phyloP scores from a whole-genome alignment of 2,329 filamentous ascomycete genomes.

The Helotiales sp. region DNA sequence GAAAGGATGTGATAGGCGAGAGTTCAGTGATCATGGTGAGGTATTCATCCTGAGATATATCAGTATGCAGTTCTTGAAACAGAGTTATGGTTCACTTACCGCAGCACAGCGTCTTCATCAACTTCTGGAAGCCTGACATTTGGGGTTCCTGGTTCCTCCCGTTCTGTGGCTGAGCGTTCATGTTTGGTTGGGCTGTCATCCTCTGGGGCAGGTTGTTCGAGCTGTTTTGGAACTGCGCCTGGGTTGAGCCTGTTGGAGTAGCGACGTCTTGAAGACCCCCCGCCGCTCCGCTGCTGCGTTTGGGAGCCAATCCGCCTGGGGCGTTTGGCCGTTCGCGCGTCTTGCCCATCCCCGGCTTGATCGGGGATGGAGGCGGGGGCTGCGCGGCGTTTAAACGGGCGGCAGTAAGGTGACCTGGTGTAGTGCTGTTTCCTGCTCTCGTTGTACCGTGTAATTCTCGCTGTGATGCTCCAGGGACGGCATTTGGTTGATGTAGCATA shows the following conservation, averaged over 20 bases:
- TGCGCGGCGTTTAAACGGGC: conserved; percentile 93
- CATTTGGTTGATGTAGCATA: conserved; percentile 74
- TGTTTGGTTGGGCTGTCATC: conserved; percentile 59
- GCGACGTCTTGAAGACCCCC: conserved; percentile 73
- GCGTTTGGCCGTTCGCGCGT: conserved; percentile 73
- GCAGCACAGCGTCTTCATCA: conserved; percentile 92
- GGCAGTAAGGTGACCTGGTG: conserved; percentile 64
- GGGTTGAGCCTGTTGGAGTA: conserved; percentile 86
- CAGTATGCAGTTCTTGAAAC: conserved; percentile 15
- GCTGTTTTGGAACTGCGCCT: conserved; percentile 96
- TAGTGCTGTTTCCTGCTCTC: conserved; percentile 60
- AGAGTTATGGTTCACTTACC: conserved; percentile 51
- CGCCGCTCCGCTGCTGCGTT: conserved; percentile 72
- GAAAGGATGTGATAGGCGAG: conserved; percentile 3
- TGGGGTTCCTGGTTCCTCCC: conserved; percentile 66
- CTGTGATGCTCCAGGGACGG: conserved; percentile 76
- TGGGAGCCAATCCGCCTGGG: conserved; percentile 69
- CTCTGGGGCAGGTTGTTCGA: conserved; percentile 77
- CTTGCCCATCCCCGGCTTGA: conserved; percentile 75
- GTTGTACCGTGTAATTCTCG: conserved; percentile 79
- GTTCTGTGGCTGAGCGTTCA: conserved; percentile 57
- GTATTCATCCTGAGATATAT: conserved; percentile 31
- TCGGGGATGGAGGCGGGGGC: conserved; percentile 83
- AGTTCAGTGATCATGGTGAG: conserved; percentile 16
- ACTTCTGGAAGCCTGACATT: conserved; percentile 82